phyloP scores from a whole-genome alignment of 2,329 filamentous ascomycete species.

The Penicillium sp. region DNA sequence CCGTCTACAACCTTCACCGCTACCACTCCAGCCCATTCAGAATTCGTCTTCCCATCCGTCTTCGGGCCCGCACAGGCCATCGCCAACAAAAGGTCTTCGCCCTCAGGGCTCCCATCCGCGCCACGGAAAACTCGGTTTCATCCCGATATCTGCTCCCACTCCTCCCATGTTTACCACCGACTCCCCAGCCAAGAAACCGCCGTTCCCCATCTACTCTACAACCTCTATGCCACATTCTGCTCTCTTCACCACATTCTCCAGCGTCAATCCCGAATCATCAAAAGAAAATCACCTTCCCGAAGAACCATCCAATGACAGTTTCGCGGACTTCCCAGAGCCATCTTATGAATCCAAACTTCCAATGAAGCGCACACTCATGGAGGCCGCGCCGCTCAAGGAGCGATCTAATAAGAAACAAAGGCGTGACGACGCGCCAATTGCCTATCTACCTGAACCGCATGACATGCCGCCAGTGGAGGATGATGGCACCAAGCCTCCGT shows the following conservation, averaged over 20 bases:
- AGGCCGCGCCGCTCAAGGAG: slow-evolving; percentile 72
- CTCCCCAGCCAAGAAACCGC: slow-evolving; percentile 49
- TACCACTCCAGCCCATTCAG: slow-evolving; percentile 48
- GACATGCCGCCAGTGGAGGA: slow-evolving; percentile 82
- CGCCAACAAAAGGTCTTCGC: slow-evolving; percentile 66
- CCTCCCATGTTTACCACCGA: slow-evolving; percentile 48
- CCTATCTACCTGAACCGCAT: slow-evolving; percentile 66
- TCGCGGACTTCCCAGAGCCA: slow-evolving; percentile 50
- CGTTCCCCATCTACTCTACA: slow-evolving; percentile 32
- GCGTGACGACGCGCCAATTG: slow-evolving; percentile 52
- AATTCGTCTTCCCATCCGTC: slow-evolving; percentile 58
- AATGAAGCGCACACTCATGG: slow-evolving; percentile 64
- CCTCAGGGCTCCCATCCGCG: slow-evolving; percentile 56
- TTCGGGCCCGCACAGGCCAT: slow-evolving; percentile 54
- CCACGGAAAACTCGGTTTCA: slow-evolving; percentile 59
- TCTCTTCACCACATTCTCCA: slow-evolving; percentile 53
- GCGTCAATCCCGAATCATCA: slow-evolving; percentile 45
- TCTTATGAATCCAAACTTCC: slow-evolving; percentile 46
- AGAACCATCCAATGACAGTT: slow-evolving; percentile 45
- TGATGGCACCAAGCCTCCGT: slow-evolving; percentile 82
- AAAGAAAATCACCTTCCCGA: slow-evolving; percentile 49
- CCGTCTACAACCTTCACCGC: slow-evolving; percentile 54
- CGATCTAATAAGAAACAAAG: slow-evolving; percentile 68
- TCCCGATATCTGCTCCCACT: slow-evolving; percentile 58
- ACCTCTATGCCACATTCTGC: slow-evolving; percentile 45